Conservation (phyloP, 1,284 basidiomycete genomes). For the Boletus smithii region DNA sequence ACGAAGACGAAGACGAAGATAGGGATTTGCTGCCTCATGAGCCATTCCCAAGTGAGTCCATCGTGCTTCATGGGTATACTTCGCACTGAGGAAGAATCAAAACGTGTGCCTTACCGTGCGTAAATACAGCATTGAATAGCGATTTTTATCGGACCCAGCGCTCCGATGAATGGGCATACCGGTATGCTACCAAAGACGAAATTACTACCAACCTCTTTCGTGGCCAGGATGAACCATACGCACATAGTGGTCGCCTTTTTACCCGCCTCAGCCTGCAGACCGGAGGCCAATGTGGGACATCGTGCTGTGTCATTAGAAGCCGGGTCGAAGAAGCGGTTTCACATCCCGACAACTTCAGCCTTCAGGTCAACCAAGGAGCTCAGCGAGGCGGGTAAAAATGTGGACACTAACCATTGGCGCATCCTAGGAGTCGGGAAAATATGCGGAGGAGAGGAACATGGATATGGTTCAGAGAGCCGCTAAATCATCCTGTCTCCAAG, state of each 20-base stretch:
- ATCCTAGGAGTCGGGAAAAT: constrained; percentile 3
- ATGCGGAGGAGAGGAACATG: constrained; percentile 1
- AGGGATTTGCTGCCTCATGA: constrained; percentile 8
- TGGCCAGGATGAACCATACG: constrained; percentile 18
- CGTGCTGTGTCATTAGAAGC: constrained; percentile 9
- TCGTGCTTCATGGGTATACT: background rate
- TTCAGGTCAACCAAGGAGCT: constrained; percentile 7
- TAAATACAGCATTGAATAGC: constrained; percentile 22
- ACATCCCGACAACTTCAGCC: too few relatives aligned
- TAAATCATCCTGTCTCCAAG: constrained; percentile 5
- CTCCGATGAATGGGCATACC: constrained; percentile 28
- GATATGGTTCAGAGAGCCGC: background rate
- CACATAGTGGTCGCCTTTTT: background rate
- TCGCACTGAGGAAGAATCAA: constrained; percentile 11
- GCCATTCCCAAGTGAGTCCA: constrained; percentile 29
- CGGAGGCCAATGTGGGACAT: constrained; percentile 2
- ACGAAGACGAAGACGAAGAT: constrained; percentile 21
- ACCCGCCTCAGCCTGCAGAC: background rate
- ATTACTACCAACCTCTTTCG: constrained; percentile 28
- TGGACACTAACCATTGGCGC: background rate
- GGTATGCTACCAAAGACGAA: constrained; percentile 32
- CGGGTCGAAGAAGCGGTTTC: constrained; percentile 6
- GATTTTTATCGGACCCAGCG: constrained; percentile 20
- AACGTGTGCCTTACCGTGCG: constrained; percentile 1
- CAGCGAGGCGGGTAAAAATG: background rate